Base-by-base conservation (phyloP, 495 filamentous ascomycete genomes). In the Hypoxylon intermedium region DNA sequence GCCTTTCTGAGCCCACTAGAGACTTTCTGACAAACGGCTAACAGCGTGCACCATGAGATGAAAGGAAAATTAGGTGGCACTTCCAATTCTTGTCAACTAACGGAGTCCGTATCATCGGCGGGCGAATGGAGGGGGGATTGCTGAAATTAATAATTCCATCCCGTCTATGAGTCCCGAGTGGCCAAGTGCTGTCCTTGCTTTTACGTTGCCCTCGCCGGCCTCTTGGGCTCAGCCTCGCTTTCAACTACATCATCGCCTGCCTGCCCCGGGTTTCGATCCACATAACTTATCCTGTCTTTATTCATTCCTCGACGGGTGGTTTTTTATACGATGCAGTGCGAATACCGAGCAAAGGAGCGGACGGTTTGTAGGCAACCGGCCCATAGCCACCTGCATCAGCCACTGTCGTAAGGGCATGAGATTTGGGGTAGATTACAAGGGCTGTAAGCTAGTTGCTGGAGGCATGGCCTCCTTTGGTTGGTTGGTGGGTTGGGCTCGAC, bases 191-290 rank as follows among this genome's bases (percentile, higher is more conserved):
- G 26, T 24, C n/a, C 44, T 5, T 38, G 23, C 20, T 15, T 16
- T 16, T 38, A 24, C 28, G 18, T 23, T 42, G 26, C 42, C 21
- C 31, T 34, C 31, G 9, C 31, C 31, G 31, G 31, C 12, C 31
- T 34, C 5, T 11, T 4, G 42, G 19, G 15, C 42, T 38, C 11
- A 37, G 52, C 41, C 42, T 13, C 18, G 11, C 15, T 47, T 16
- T 19, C 16, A 13, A 19, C 13, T 15, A 47, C 11, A 13, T 5
- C 16, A 12, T 49, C 43, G 49, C 18, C 43, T 49, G 34, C 15
- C 43, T 57, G 9, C 42, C 42, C 5, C 21, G 38, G 46, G 38
- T 12, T 23, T 34, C 33, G 9, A 46, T 44, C 12, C 31, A 12
- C 5, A 2, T 34, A 6, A 11, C 24, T 3, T 26, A 26, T 26